Conservation (phyloP, 176 grass and related monocot species). For the Aegilops longissima region DNA sequence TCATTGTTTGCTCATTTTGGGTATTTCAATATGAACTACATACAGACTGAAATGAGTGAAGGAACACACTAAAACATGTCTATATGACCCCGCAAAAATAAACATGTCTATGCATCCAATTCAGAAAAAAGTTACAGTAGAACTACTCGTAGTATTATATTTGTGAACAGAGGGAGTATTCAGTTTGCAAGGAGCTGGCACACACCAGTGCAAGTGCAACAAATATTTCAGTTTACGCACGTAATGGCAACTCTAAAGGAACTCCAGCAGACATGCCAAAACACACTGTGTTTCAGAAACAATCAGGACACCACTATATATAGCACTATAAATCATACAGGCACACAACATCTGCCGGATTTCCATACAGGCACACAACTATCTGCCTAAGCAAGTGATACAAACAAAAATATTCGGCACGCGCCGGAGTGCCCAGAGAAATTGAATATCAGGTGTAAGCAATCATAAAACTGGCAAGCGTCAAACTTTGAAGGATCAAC, state of each 20-base stretch:
- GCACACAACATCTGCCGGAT: not conserved
- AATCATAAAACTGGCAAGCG: not conserved
- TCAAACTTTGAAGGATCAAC: not conserved
- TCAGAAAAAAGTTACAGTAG: too few relatives aligned
- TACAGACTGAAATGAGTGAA: too few relatives aligned
- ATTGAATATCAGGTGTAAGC: not conserved
- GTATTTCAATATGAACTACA: too few relatives aligned
- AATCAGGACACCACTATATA: not conserved
- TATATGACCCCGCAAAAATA: too few relatives aligned
- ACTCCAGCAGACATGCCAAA: not conserved
- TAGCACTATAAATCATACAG: not conserved
- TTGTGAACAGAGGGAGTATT: not conserved
- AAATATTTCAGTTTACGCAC: not conserved
- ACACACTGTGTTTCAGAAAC: not conserved
- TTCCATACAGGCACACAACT: not conserved
- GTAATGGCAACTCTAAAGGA: not conserved
- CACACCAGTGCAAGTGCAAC: not conserved
- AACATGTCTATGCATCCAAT: too few relatives aligned
- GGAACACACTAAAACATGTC: too few relatives aligned
- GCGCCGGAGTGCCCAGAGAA: not conserved
- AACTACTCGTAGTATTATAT: too few relatives aligned
- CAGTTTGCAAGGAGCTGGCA: not conserved
- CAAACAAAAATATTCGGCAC: not conserved
- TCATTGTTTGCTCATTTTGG: too few relatives aligned
- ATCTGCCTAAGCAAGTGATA: not conserved